Conservation (phyloP, 768 basidiomycete species). For the Agrocybe chaxingu region DNA sequence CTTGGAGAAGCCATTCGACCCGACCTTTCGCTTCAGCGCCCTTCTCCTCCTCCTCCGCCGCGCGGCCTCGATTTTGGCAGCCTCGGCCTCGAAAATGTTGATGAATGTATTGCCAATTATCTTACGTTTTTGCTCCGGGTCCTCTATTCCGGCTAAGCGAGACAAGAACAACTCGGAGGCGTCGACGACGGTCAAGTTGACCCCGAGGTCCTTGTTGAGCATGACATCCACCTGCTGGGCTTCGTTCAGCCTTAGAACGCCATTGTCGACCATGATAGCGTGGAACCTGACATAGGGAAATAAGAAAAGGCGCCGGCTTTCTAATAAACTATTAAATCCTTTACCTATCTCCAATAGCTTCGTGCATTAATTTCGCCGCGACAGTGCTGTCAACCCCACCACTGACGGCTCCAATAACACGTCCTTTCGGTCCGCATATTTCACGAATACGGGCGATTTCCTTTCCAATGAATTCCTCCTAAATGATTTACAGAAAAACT, state of each 20-base stretch:
- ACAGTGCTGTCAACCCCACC: constrained; percentile 98
- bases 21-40: constrained; percentile 78
- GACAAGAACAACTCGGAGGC: constrained; percentile 92
- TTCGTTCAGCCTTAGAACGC: constrained; percentile 91
- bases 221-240: constrained; percentile 88
- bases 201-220: constrained; percentile 90
- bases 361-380: constrained; percentile 98
- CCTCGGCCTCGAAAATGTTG: constrained; percentile 95
- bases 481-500: neutral
- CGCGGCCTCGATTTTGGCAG: constrained; percentile 78
- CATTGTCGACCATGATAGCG: constrained; percentile 99
- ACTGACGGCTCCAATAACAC: constrained; percentile 96
- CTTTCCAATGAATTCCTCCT: constrained; percentile 98
- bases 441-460: constrained; percentile 92
- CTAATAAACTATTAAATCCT: constrained; percentile 14
- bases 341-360: constrained; percentile 96
- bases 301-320: constrained; percentile 1
- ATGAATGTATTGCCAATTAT: constrained; percentile 99
- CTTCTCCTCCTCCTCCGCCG: constrained; percentile 68
- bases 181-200: constrained; percentile 94
- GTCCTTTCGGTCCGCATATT: constrained; percentile 90
- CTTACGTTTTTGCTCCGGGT: constrained; percentile 95
- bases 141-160: constrained; percentile 86
- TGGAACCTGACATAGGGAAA: constrained; percentile 67
- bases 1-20: constrained; percentile 97